phyloP scores from a whole-genome alignment of 1,284 basidiomycete genomes.

The Puccinia novopanici region DNA sequence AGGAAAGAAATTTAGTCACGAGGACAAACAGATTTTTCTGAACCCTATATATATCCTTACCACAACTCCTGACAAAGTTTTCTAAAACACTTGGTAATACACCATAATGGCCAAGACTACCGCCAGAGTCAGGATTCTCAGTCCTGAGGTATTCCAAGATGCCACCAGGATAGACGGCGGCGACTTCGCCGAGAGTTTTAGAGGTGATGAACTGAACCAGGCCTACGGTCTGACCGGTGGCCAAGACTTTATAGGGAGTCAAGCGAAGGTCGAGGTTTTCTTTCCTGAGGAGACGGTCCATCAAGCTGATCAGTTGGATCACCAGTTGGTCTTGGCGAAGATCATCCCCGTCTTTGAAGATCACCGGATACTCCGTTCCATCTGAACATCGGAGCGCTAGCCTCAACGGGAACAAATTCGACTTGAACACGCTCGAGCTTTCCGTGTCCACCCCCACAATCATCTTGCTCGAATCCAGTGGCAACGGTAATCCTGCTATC shows the following conservation, averaged over 20 bases:
- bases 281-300: conserved; percentile 89
- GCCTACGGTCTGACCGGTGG: conserved; percentile 86
- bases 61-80: conserved; percentile 94
- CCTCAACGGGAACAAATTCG: conserved; percentile 87
- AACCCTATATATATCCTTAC: conserved; percentile 64
- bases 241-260: conserved; percentile 89
- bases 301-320: conserved; percentile 93
- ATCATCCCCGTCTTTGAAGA: conserved; percentile 99
- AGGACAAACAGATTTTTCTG: neutral
- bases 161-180: conserved; percentile 82
- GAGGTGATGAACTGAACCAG: conserved; percentile 96
- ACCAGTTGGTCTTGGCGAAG: conserved; percentile 97
- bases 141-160: conserved; percentile 83
- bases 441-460: conserved; percentile 84
- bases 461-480: conserved; percentile 79
- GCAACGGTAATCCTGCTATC: conserved; percentile 63
- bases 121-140: conserved; percentile 78
- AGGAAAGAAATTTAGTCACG: neutral
- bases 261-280: conserved; percentile 93
- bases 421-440: conserved; percentile 94
- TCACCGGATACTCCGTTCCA: conserved; percentile 75
- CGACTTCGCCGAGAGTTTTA: conserved; percentile 89
- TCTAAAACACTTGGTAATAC: conserved; percentile 90
- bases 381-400: conserved; percentile 70
- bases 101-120: conserved; percentile 85